Evolutionary conservation across 2,329 filamentous ascomycete genomes (phyloP).

Genomic region (Apiospora malaysiana): DNA sequence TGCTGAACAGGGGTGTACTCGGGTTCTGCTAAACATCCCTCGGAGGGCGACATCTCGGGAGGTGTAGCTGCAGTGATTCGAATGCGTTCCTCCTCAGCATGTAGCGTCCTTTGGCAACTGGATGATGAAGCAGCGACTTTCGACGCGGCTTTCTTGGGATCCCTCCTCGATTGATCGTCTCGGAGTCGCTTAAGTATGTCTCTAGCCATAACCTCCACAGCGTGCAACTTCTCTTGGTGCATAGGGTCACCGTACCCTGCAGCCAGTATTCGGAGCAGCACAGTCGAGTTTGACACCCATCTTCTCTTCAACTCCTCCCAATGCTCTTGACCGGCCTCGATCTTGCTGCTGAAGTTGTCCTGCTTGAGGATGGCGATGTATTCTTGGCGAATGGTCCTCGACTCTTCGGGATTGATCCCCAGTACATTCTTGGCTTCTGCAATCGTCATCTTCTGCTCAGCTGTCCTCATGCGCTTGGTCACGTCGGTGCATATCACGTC

Average conservation of each 20-base stretch:
- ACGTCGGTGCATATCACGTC: conserved; percentile 84
- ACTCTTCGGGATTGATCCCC: conserved; percentile 50
- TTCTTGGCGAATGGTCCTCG: conserved; percentile 65
- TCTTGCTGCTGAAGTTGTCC: conserved; percentile 73
- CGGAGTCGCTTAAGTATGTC: conserved; percentile 80
- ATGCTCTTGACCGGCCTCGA: conserved; percentile 73
- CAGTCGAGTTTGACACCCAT: conserved; percentile 66
- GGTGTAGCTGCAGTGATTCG: neutral
- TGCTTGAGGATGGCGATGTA: conserved; percentile 71
- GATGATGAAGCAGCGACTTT: neutral
- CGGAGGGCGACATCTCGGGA: neutral
- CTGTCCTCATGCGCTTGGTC: conserved; percentile 75
- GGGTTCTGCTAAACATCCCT: neutral
- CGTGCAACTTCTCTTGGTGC: conserved; percentile 62
- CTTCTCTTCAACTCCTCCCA: conserved; percentile 73
- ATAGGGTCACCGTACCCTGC: conserved; percentile 55
- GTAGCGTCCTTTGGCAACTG: neutral
- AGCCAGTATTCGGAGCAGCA: conserved; percentile 61
- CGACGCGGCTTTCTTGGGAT: conserved; percentile 41
- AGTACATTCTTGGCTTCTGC: conserved; percentile 72
- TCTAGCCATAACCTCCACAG: conserved; percentile 72
- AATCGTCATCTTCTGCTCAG: conserved; percentile 71
- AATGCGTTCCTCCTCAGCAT: neutral
- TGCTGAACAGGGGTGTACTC: neutral
- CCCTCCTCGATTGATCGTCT: conserved; percentile 66